Base-by-base conservation (phyloP, 495 filamentous ascomycete species). In the Penicillium paxilli region DNA sequence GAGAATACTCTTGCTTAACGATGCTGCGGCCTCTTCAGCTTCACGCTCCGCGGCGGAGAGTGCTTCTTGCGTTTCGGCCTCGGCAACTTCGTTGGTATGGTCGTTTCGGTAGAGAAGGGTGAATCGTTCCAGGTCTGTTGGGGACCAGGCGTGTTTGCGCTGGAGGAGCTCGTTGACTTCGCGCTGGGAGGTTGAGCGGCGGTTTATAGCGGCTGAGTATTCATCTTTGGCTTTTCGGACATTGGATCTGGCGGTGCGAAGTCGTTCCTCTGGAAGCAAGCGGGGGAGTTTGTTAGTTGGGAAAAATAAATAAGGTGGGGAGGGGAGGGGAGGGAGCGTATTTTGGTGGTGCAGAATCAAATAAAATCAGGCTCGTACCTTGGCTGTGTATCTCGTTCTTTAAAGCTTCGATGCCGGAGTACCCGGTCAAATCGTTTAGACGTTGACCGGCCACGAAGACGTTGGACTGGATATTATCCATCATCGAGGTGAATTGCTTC, bases 111-210 rank as follows among this genome's bases (percentile, higher is more conserved):
- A 97, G 22, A 98, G 82, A 6, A 82, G 77, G 26, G 96, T 98
- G 81, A 98, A 98, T 37, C 94, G 87, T 67, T 98, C 94, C 22
- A 98, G 82, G 75, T 98, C 94, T 0, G 75, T 59, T 1, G 92
- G 82, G 5, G 85, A 87, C 94, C 94, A 98, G 20, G 86, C 87
- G 66, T 96, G 89, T 69, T 98, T 97, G 50, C 94, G 83, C 58
- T 96, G 92, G 4, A 98, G 83, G 21, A 98, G 84, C 28, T 88
- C 86, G 38, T 96, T 97, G 8, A 98, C 91, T 77, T 98, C 95
- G 52, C 95, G 89, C 77, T 98, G 95, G 4, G 92, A 92, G 16
- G 88, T 76, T 10, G 89, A 89, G 52, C 94, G 87, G 51, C 86
- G 81, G 46, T 84, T 77, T 35, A 94, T 92, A 7, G 92, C 88